phyloP scores from a whole-genome alignment of 2,329 filamentous ascomycete genomes.

The Aureobasidium sp. region DNA sequence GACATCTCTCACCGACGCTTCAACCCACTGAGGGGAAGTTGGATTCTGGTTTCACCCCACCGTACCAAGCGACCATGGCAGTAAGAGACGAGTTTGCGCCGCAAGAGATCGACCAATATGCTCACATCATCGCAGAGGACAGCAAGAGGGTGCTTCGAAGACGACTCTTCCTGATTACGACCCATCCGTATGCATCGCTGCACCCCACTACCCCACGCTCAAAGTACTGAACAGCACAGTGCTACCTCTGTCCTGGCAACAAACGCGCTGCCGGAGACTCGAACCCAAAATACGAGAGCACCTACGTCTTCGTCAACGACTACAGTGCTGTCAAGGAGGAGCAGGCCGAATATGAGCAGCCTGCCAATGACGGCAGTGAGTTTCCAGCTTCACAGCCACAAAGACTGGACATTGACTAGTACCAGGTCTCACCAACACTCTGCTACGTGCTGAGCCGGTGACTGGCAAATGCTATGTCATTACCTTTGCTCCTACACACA shows the following conservation, averaged over 20 bases:
- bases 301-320: conserved; percentile 94
- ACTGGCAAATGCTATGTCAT: conserved; percentile 96
- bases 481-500: conserved; percentile 85
- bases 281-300: conserved; percentile 80
- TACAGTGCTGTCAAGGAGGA: conserved; percentile 94
- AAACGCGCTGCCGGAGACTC: conserved; percentile 74
- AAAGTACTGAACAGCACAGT: conserved; percentile 42
- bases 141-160: conserved; percentile 39
- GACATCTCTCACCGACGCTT: conserved; percentile 95
- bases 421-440: conserved; percentile 60
- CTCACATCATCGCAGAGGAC: conserved; percentile 28
- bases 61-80: conserved; percentile 97
- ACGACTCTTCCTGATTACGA: conserved; percentile 67
- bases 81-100: conserved; percentile 63
- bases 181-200: conserved; percentile 37
- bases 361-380: conserved; percentile 42
- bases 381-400: neutral
- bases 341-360: conserved; percentile 66
- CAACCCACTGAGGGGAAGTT: conserved; percentile 82
- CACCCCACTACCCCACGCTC: neutral
- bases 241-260: conserved; percentile 92
- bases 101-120: conserved; percentile 39
- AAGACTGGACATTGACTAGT: neutral
- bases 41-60: conserved; percentile 92
- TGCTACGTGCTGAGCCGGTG: conserved; percentile 76